Evolutionary conservation across 768 basidiomycete species (phyloP), one percentile per base, ranked within the genome.

Genomic region (Sarcomyxa edulis): DNA sequence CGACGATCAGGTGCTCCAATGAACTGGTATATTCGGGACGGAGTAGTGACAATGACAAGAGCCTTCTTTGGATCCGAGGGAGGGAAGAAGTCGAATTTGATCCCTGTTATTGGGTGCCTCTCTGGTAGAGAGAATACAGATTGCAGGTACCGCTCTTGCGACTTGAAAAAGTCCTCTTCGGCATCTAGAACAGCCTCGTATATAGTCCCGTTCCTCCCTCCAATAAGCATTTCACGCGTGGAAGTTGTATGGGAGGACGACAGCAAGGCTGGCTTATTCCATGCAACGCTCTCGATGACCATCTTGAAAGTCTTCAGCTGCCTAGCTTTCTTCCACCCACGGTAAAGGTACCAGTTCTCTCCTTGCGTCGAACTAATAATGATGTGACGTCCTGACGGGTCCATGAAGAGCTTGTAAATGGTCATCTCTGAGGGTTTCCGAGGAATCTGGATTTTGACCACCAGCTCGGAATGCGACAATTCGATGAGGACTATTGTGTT

Each of bases 341-440:
- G 71, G 52, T 79, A 92, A 3, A 93, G 64, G 55, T 98, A 97
- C 81, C 88, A 97, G 45, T 90, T 94, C 55, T 99, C 94, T 35
- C 92, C 92, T 51, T 90, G 80, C 9, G 66, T 68, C 7, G 92
- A 93, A 0, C 90, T 88, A 37, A 95, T 71, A 28, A 98, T 61
- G 35, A 95, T 75, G 63, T 98, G 96, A 23, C 87, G 73, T 4
- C 94, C 94, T 0, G 92, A 86, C 10, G 94, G 94, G 58, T 98
- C 94, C 55, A 88, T 76, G 62, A 93, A 97, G 37, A 97, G 61
- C 53, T 84, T 84, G 66, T 84, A 64, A 32, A 97, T 78, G 6
- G 72, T 68, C 68, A 89, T 75, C 44, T 91, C 86, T n/a, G 70
- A 64, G 1, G 76, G 71, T 56, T 87, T 89, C 43, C 80, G 72